Conservation (phyloP, 208 protist species). For the Wallacemonas rigidus region DNA sequence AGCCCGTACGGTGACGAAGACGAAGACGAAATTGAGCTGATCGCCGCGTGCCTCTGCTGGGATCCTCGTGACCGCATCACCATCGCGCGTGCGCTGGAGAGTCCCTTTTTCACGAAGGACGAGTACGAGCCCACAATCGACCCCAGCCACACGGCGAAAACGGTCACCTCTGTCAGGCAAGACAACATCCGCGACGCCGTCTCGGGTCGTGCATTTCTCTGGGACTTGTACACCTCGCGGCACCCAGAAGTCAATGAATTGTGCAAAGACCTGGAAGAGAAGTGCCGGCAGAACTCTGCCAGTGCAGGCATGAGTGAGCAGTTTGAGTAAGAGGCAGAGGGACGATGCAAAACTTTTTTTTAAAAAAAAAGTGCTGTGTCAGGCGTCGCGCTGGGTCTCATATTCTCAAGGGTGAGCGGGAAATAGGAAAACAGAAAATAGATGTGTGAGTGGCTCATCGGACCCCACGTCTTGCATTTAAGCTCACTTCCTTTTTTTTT, state of each 20-base stretch:
- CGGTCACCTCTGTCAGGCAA: slow-evolving; percentile 55
- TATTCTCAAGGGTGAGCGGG: not conserved
- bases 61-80: slow-evolving; percentile 75
- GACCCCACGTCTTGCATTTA: no score
- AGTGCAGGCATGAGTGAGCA: not conserved
- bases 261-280: slow-evolving; percentile 48
- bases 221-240: slow-evolving; percentile 71
- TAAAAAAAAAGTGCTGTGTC: no score
- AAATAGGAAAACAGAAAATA: not conserved
- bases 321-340: not conserved
- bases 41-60: slow-evolving; percentile 67
- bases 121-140: slow-evolving; percentile 75
- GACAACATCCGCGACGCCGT: slow-evolving; percentile 61
- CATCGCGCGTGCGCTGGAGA: slow-evolving; percentile 70
- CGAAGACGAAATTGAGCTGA: slow-evolving; percentile 72
- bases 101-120: slow-evolving; percentile 76
- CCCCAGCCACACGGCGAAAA: slow-evolving; percentile 49
- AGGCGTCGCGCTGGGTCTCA: no score
- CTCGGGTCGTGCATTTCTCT: slow-evolving; percentile 72
- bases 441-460: not conserved
- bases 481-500: slow-evolving; percentile 11
- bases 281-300: slow-evolving; percentile 32
- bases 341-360: not conserved
- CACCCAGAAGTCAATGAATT: slow-evolving; percentile 83
- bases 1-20: slow-evolving; percentile 72